A percentile compares a stretch with the other conserved stretches of the same genome.
Evolutionary conservation across 345 rosid species (phyloP).

Genomic region (Populus simonii): DNA sequence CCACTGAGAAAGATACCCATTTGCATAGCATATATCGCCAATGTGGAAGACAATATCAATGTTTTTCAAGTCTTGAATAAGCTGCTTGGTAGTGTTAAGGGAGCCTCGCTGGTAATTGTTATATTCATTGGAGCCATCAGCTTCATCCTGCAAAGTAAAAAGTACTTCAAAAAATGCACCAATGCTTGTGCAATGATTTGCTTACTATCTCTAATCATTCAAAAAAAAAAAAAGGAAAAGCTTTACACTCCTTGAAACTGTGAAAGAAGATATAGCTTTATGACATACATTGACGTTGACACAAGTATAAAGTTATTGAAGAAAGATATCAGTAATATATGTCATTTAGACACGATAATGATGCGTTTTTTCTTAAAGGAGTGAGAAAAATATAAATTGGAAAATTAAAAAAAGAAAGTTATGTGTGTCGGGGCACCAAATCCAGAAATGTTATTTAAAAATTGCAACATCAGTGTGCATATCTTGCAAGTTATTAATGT

Average conservation of each 20-base stretch:
- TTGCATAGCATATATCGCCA: conserved; percentile 68
- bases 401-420: no score
- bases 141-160: conserved; percentile 47
- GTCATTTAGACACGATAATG: not conserved
- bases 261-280: not conserved
- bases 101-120: conserved; percentile 50
- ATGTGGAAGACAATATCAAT: conserved; percentile 64
- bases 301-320: not conserved
- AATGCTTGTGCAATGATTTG: not conserved
- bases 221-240: no score
- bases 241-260: not conserved
- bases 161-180: not conserved
- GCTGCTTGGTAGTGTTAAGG: conserved; percentile 62
- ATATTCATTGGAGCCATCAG: conserved; percentile 61
- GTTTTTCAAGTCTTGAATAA: conserved; percentile 48
- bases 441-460: not conserved
- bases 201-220: not conserved
- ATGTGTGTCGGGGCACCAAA: not conserved
- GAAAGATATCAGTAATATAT: not conserved
- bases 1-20: conserved; percentile 74
- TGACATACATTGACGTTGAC: not conserved
- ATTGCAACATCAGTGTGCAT: not conserved
- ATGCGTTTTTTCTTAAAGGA: not conserved
- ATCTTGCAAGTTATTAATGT: not conserved
- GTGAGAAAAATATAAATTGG: not conserved